Evolutionary conservation across 2,329 filamentous ascomycete species (phyloP).

Genomic region (Phialocephala subalpina): DNA sequence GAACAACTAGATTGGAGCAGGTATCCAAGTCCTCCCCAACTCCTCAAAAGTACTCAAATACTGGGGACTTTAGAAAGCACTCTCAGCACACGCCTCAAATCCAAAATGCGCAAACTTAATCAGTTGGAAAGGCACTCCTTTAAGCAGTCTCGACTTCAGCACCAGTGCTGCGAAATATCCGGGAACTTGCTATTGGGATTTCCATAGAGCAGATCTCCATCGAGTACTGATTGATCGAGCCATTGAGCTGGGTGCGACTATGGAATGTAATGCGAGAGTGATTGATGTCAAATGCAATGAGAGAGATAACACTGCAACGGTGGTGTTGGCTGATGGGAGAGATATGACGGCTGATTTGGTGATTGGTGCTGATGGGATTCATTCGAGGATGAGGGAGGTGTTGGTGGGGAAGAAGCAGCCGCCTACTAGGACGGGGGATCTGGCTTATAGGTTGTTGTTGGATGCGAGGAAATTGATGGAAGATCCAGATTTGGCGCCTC

Average conservation of each 20-base stretch:
- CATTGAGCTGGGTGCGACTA: not conserved
- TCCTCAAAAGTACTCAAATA: slow-evolving; percentile 7
- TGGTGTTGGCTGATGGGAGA: not conserved
- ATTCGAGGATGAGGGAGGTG: slow-evolving; percentile 3
- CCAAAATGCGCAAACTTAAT: slow-evolving; percentile 4
- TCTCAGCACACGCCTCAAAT: not conserved
- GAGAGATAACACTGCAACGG: not conserved
- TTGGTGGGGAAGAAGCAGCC: slow-evolving; percentile 3
- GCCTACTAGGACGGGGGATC: not conserved
- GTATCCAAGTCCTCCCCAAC: slow-evolving; percentile 6
- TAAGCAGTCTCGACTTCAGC: not conserved
- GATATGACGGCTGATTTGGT: not conserved
- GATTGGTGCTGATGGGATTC: slow-evolving; percentile 8
- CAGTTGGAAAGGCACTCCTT: not conserved
- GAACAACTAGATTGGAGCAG: not conserved
- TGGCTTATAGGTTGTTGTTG: not conserved
- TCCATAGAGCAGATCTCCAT: slow-evolving; percentile 2
- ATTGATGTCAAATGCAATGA: not conserved
- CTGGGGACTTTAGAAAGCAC: not conserved
- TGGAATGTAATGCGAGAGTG: slow-evolving; percentile 1
- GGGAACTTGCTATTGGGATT: slow-evolving; percentile 6
- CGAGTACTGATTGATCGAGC: slow-evolving; percentile 6
- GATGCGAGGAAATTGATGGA: slow-evolving; percentile 1
- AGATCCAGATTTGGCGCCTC: slow-evolving; percentile 1
- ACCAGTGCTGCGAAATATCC: slow-evolving; percentile 3